Conservation (phyloP, 2,329 filamentous ascomycete genomes). For the Macrophomina phaseolina region DNA sequence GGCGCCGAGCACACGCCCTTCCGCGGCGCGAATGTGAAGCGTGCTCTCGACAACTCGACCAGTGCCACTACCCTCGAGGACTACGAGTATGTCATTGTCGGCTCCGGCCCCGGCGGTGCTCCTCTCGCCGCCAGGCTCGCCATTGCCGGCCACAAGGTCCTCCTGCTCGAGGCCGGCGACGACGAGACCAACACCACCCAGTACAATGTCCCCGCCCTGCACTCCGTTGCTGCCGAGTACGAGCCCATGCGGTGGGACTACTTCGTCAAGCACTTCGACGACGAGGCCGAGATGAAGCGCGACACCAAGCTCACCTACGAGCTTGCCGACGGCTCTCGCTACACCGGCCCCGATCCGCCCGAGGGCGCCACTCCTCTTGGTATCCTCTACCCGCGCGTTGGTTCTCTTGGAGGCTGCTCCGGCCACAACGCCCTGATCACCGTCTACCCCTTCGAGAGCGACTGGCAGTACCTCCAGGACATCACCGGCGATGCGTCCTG, state of each 20-base stretch:
- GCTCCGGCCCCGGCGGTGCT: slow-evolving; percentile 65
- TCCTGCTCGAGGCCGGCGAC: slow-evolving; percentile 67
- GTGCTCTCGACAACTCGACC: slow-evolving; percentile 30
- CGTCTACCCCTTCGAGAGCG: slow-evolving; percentile 63
- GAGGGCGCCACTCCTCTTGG: slow-evolving; percentile 59
- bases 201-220: slow-evolving; percentile 61
- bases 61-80: slow-evolving; percentile 19
- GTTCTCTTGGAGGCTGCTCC: slow-evolving; percentile 63
- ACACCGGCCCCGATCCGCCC: slow-evolving; percentile 61
- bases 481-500: slow-evolving; percentile 67
- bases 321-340: slow-evolving; percentile 57
- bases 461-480: slow-evolving; percentile 63
- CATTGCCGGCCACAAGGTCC: slow-evolving; percentile 63
- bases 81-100: slow-evolving; percentile 69
- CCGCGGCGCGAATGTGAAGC: slow-evolving; percentile 33
- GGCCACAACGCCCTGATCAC: slow-evolving; percentile 67
- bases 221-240: slow-evolving; percentile 61
- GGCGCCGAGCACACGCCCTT: slow-evolving; percentile 34
- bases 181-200: slow-evolving; percentile 55
- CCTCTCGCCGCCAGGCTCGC: slow-evolving; percentile 65
- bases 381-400: slow-evolving; percentile 63
- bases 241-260: slow-evolving; percentile 65
- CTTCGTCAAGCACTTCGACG: slow-evolving; percentile 66
- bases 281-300: slow-evolving; percentile 57
- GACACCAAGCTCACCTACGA: slow-evolving; percentile 66